Percentiles rank a stretch among this genome's conserved stretches.
Conservation (phyloP, 192 early-diverging fungal genomes). For the Coemansia sp. region DNA sequence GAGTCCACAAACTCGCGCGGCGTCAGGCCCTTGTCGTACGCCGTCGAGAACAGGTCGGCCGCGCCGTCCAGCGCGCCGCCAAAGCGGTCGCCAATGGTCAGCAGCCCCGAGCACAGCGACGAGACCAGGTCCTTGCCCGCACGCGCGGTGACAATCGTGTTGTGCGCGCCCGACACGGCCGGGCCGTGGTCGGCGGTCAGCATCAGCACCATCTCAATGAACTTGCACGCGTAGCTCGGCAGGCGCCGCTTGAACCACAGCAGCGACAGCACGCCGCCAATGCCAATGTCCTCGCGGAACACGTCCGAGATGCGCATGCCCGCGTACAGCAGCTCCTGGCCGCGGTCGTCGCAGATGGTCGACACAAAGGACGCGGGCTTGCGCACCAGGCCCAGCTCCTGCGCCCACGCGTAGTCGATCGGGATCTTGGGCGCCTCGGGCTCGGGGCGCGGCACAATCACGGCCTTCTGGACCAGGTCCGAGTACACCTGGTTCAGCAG, state of each 20-base stretch:
- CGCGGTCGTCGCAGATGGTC: slow-evolving; percentile 98
- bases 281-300: slow-evolving; percentile 98
- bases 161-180: slow-evolving; percentile 91
- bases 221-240: slow-evolving; percentile 91
- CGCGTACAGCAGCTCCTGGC: slow-evolving; percentile 97
- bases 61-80: slow-evolving; percentile 98
- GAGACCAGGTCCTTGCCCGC: slow-evolving; percentile 98
- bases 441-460: slow-evolving; percentile 72
- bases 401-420: slow-evolving; percentile 99
- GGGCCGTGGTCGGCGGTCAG: slow-evolving; percentile 99
- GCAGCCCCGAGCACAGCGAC: slow-evolving; percentile 88
- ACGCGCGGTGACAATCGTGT: slow-evolving; percentile 90
- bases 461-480: slow-evolving; percentile 69
- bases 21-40: slow-evolving; percentile 90
- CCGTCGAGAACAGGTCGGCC: slow-evolving; percentile 83
- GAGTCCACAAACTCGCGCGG: slow-evolving; percentile 93
- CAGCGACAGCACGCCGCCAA: slow-evolving; percentile 94
- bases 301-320: slow-evolving; percentile 98
- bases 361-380: slow-evolving; percentile 98
- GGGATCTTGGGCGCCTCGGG: slow-evolving; percentile 98
- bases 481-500: slow-evolving; percentile 76
- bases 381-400: slow-evolving; percentile 96
- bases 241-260: slow-evolving; percentile 99
- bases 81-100: slow-evolving; percentile 98
- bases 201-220: slow-evolving; percentile 99